A percentile compares a stretch with the other conserved stretches of the same genome.
Evolutionary conservation across 306 rosid genomes (phyloP).

Genomic region (Cucurbita maxima): DNA sequence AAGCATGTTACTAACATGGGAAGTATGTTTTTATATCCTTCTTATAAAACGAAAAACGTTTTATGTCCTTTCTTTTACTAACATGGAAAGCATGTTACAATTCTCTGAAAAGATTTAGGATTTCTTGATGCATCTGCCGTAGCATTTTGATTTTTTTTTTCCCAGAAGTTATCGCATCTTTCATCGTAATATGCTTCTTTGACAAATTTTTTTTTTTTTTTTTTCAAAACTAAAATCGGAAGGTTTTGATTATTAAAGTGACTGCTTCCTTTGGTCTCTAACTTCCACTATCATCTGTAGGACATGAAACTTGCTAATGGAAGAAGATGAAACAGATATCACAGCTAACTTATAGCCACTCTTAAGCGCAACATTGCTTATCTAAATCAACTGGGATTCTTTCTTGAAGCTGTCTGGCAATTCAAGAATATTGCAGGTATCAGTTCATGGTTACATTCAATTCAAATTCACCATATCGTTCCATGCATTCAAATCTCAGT

Average conservation of each 20-base stretch:
- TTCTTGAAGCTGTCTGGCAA: constrained; percentile 27
- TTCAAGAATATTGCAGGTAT: constrained; percentile 34
- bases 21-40: background rate
- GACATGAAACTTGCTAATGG: constrained; percentile 9
- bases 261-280: background rate
- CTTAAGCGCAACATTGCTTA: constrained; percentile 18
- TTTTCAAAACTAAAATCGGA: background rate
- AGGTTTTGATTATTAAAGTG: background rate
- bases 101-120: background rate
- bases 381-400: constrained; percentile 5
- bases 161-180: background rate
- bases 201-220: background rate
- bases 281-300: background rate
- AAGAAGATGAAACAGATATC: constrained; percentile 8
- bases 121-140: background rate
- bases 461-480: constrained; percentile 30
- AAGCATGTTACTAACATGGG: too few relatives aligned
- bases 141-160: background rate
- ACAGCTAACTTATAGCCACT: background rate
- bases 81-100: background rate
- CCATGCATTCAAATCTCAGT: constrained; percentile 1
- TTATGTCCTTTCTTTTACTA: background rate
- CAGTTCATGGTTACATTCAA: constrained; percentile 59
- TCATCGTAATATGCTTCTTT: background rate
- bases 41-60: background rate